These are phyloP conservation scores for Ustilago hordei DNA, from an alignment of 1,284 basidiomycete species.

Conservation along the genomic window DNA sequence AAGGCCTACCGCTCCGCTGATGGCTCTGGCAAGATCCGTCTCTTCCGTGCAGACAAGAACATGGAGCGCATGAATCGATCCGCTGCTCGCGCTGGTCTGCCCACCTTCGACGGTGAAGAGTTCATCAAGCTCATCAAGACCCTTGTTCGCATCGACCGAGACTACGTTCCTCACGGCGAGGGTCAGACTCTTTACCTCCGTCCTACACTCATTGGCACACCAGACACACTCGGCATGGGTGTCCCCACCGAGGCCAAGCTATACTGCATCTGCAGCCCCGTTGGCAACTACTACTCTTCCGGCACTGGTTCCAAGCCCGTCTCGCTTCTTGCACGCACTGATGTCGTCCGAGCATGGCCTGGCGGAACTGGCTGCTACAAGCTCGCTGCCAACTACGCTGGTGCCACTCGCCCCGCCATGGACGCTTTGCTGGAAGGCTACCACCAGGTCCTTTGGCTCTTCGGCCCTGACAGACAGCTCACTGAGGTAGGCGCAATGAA, in stretches of 20 bases:
- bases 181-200: slow-evolving; percentile 55
- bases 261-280: slow-evolving; percentile 59
- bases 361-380: slow-evolving; percentile 95
- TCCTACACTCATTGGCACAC: slow-evolving; percentile 55
- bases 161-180: slow-evolving; percentile 44
- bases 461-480: slow-evolving; percentile 48
- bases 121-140: slow-evolving; percentile 57
- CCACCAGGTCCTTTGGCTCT: slow-evolving; percentile 54
- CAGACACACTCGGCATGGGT: slow-evolving; percentile 52
- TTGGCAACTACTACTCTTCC: slow-evolving; percentile 58
- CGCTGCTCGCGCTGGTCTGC: slow-evolving; percentile 51
- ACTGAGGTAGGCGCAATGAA: slow-evolving; percentile 60
- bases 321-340: slow-evolving; percentile 42
- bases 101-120: slow-evolving; percentile 53
- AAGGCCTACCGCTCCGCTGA: slow-evolving; percentile 57
- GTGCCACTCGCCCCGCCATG: slow-evolving; percentile 47
- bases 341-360: slow-evolving; percentile 78
- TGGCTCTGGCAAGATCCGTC: slow-evolving; percentile 49
- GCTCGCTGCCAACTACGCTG: slow-evolving; percentile 79
- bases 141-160: slow-evolving; percentile 46
- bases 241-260: slow-evolving; percentile 52
- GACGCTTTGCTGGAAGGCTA: slow-evolving; percentile 49
- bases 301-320: slow-evolving; percentile 53
- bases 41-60: slow-evolving; percentile 57
- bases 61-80: slow-evolving; percentile 59